Evolutionary conservation across 73 alveolate species (phyloP).

Genomic region (Breviolum minutum): DNA sequence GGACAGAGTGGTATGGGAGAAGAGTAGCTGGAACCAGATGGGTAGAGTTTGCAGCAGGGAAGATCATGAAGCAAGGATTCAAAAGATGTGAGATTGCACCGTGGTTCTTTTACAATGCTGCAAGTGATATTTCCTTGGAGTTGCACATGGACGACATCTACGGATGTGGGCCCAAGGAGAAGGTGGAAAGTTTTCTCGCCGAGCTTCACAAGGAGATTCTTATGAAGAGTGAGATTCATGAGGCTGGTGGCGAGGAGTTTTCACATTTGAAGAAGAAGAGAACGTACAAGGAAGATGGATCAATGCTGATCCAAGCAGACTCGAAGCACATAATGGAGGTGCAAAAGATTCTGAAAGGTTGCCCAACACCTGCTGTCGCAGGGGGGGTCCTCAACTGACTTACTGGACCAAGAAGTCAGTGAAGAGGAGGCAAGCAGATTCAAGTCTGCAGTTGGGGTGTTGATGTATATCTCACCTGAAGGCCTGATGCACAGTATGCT

Average conservation of each 20-base stretch:
- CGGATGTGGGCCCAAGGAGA: slow-evolving; percentile 8
- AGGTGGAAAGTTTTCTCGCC: neutral
- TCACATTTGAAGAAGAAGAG: neutral
- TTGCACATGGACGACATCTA: slow-evolving; percentile 49
- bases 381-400: neutral
- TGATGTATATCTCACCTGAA: neutral
- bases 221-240: neutral
- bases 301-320: neutral
- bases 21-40: neutral
- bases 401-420: neutral
- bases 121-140: neutral
- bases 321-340: neutral
- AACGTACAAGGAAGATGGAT: neutral
- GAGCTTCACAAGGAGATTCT: neutral
- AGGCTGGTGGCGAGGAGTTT: neutral
- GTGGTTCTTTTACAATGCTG: neutral
- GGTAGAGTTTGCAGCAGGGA: neutral
- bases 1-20: neutral
- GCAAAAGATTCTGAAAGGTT: neutral
- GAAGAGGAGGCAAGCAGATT: neutral
- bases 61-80: neutral
- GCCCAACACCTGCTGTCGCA: slow-evolving; percentile 13
- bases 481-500: slow-evolving; percentile 49
- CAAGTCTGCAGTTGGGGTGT: neutral
- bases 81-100: neutral